These are phyloP conservation scores for Agaricus subrufescens DNA, from an alignment of 768 basidiomycete species.

Conservation along the genomic window DNA sequence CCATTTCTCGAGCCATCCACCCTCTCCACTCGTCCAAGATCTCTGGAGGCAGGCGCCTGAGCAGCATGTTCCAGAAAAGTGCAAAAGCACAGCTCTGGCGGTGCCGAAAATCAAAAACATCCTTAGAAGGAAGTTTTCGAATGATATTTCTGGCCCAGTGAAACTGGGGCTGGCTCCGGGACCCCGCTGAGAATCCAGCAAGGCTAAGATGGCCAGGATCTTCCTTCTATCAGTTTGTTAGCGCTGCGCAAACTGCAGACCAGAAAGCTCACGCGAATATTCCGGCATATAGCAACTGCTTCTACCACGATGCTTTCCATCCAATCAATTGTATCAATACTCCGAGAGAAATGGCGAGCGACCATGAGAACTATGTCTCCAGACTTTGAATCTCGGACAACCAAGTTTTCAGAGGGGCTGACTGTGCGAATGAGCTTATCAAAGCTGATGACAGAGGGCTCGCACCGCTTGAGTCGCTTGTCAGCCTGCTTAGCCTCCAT, in stretches of 20 bases:
- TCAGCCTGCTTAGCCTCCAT: neutral
- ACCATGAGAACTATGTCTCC: neutral
- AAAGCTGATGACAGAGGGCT: neutral
- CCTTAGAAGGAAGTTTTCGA: neutral
- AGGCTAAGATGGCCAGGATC: slow-evolving; percentile 13
- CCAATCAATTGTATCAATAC: neutral
- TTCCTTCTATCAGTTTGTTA: slow-evolving; percentile 10
- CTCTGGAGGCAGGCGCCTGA: slow-evolving; percentile 9
- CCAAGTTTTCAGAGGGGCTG: neutral
- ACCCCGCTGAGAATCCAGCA: slow-evolving; percentile 14
- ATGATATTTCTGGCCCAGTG: slow-evolving; percentile 15
- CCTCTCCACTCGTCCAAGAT: slow-evolving; percentile 6
- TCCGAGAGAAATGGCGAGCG: neutral
- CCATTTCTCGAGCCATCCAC: neutral
- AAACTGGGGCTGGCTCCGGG: slow-evolving; percentile 8
- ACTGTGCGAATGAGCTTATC: neutral
- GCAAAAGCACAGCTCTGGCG: slow-evolving; percentile 11
- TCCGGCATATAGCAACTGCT: neutral
- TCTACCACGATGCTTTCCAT: neutral
- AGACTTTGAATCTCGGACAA: neutral
- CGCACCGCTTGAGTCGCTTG: neutral
- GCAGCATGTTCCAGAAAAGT: slow-evolving; percentile 12
- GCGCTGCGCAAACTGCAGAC: too few relatives aligned
- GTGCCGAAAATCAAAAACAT: neutral
- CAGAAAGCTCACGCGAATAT: neutral